phyloP scores from a whole-genome alignment of 306 rosid genomes.

The Vicia sativa region DNA sequence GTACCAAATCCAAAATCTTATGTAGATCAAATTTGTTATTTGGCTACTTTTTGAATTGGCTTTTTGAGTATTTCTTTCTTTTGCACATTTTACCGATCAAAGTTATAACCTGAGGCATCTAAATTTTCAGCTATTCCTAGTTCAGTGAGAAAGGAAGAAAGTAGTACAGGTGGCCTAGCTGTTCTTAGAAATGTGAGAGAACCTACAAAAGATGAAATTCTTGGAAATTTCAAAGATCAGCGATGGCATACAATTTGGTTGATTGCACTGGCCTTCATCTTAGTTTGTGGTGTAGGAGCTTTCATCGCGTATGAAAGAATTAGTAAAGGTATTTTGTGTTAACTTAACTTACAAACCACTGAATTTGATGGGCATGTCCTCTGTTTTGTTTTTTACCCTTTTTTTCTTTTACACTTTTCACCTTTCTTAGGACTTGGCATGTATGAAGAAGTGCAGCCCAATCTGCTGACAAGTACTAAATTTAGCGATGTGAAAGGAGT shows the following conservation, averaged over 20 bases:
- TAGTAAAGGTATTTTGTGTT: slow-evolving; percentile 62
- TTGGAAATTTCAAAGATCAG: slow-evolving; percentile 81
- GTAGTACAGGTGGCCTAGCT: slow-evolving; percentile 52
- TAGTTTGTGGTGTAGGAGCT: slow-evolving; percentile 75
- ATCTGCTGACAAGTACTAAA: slow-evolving; percentile 71
- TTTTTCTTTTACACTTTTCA: slow-evolving; percentile 5
- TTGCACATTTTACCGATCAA: slow-evolving; percentile 9
- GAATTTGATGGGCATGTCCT: slow-evolving; percentile 14
- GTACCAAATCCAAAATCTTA: slow-evolving; percentile 1
- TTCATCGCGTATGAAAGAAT: slow-evolving; percentile 73
- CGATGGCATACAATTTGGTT: slow-evolving; percentile 71
- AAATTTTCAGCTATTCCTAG: slow-evolving; percentile 61
- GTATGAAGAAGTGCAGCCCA: slow-evolving; percentile 73
- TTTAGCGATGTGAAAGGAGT: slow-evolving; percentile 78
- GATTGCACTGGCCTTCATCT: slow-evolving; percentile 60
- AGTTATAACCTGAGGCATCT: slow-evolving; percentile 27
- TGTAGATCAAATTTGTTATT: slow-evolving; percentile 13
- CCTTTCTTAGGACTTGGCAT: slow-evolving; percentile 59
- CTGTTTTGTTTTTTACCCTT: slow-evolving; percentile 25
- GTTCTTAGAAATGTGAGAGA: slow-evolving; percentile 63
- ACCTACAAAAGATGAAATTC: slow-evolving; percentile 58
- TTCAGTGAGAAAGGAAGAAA: slow-evolving; percentile 58
- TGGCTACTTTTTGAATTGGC: slow-evolving; percentile 35
- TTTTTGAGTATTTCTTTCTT: slow-evolving; percentile 9
- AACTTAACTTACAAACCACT: slow-evolving; percentile 17